Conservation (phyloP, 768 basidiomycete species). For the Pholiota conissans region DNA sequence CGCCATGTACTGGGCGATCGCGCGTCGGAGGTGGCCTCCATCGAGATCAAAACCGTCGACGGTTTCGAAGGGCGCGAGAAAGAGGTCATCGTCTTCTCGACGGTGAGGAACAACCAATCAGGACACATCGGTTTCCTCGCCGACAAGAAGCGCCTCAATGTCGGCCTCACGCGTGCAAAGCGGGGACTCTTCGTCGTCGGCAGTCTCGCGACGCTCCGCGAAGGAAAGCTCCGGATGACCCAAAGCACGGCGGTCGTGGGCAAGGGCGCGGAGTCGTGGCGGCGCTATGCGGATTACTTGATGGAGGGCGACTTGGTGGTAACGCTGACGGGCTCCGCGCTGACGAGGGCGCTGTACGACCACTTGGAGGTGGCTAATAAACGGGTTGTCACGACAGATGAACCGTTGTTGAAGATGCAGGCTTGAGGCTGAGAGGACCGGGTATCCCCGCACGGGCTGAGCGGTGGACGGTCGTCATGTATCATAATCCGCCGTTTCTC, state of each 20-base stretch:
- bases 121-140: conserved; percentile 89
- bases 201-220: conserved; percentile 62
- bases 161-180: conserved; percentile 87
- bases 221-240: conserved; percentile 36
- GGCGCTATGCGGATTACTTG: conserved; percentile 59
- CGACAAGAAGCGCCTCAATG: conserved; percentile 84
- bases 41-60: conserved; percentile 93
- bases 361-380: conserved; percentile 14
- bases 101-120: conserved; percentile 76
- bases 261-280: conserved; percentile 57
- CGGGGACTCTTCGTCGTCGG: conserved; percentile 84
- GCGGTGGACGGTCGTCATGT: no score
- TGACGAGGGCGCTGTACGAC: conserved; percentile 42
- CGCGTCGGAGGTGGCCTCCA: conserved; percentile 57
- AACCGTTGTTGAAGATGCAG: neutral
- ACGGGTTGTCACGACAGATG: conserved; percentile 4
- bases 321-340: conserved; percentile 39
- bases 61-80: conserved; percentile 95
- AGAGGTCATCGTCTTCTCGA: conserved; percentile 89
- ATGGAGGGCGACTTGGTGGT: conserved; percentile 52
- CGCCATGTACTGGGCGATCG: conserved; percentile 63
- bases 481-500: neutral
- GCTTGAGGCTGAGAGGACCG: neutral
- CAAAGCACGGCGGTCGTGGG: conserved; percentile 20
- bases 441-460: neutral